Evolutionary conservation across 176 grass and related monocot species (phyloP).

Genomic region (Rhipidocladum racemiflorum): DNA sequence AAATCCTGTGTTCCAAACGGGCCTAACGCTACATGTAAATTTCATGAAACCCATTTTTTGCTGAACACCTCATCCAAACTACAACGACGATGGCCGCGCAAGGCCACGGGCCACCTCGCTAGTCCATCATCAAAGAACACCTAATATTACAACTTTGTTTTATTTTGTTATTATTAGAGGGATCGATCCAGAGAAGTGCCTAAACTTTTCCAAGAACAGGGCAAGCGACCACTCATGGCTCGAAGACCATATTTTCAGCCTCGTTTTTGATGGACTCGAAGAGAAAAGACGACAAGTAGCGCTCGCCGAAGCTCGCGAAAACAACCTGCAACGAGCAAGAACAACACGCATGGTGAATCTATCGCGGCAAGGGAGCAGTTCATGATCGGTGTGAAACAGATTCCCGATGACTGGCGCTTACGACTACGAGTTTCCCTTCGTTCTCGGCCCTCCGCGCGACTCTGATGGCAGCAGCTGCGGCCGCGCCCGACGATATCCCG

Average conservation of each 20-base stretch:
- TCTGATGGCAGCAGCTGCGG: constrained; percentile 48
- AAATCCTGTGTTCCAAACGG: no score
- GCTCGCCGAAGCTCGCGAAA: constrained; percentile 46
- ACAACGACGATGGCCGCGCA: no score
- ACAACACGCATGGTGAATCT: neutral
- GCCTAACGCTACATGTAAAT: no score
- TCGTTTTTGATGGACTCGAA: constrained; percentile 38
- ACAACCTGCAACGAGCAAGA: constrained; percentile 19
- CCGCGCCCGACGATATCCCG: constrained; percentile 73
- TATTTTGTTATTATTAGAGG: neutral
- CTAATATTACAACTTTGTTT: no score
- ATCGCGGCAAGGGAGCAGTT: neutral
- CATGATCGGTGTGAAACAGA: neutral
- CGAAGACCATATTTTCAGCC: constrained; percentile 34
- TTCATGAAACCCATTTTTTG: no score
- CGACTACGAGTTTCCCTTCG: constrained; percentile 65
- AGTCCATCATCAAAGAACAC: no score
- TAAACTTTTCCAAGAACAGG: neutral
- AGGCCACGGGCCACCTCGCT: no score
- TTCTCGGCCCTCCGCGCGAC: constrained; percentile 51
- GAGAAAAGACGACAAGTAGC: constrained; percentile 40
- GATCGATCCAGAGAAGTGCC: neutral
- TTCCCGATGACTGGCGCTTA: constrained; percentile 30
- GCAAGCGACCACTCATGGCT: neutral
- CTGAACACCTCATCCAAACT: no score